These are phyloP conservation scores for Bisporella sp. DNA, from an alignment of 2,329 filamentous ascomycete genomes.

Conservation along the genomic window DNA sequence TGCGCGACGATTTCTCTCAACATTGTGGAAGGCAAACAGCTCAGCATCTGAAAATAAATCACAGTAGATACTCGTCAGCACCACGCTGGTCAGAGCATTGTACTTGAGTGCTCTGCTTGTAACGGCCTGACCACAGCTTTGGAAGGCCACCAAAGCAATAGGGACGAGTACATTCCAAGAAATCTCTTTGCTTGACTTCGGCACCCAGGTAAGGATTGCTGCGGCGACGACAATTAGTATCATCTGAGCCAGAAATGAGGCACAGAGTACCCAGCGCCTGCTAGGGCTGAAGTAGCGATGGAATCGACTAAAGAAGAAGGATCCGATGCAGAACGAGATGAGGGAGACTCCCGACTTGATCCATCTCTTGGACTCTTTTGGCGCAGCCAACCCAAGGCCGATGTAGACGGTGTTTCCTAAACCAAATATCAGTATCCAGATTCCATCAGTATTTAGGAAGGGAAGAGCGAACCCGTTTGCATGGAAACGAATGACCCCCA, in stretches of 20 bases:
- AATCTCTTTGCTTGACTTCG: conserved; percentile 33
- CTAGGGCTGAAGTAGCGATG: conserved; percentile 56
- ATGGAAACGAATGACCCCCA: conserved; percentile 60
- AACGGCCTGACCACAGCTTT: conserved; percentile 69
- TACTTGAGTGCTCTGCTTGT: conserved; percentile 62
- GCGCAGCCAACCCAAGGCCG: conserved; percentile 62
- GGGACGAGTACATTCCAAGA: conserved; percentile 58
- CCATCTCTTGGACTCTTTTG: conserved; percentile 50
- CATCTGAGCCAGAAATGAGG: conserved; percentile 49
- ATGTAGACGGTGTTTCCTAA: conserved; percentile 72
- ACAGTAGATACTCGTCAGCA: conserved; percentile 73
- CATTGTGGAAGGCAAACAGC: conserved; percentile 36
- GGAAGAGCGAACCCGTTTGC: conserved; percentile 54
- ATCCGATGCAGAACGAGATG: conserved; percentile 63
- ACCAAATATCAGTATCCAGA: not conserved
- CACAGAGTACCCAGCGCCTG: conserved; percentile 57
- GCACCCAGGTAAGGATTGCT: conserved; percentile 42
- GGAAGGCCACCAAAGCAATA: conserved; percentile 64
- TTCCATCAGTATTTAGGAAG: not conserved
- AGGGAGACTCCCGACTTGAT: conserved; percentile 68
- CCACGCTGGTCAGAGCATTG: conserved; percentile 65
- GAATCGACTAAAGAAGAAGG: conserved; percentile 62
- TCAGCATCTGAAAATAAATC: conserved; percentile 65
- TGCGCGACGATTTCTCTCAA: conserved; percentile 42
- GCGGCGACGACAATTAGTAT: conserved; percentile 45